phyloP scores from a whole-genome alignment of 768 basidiomycete genomes.

The Tulasnella sp. region DNA sequence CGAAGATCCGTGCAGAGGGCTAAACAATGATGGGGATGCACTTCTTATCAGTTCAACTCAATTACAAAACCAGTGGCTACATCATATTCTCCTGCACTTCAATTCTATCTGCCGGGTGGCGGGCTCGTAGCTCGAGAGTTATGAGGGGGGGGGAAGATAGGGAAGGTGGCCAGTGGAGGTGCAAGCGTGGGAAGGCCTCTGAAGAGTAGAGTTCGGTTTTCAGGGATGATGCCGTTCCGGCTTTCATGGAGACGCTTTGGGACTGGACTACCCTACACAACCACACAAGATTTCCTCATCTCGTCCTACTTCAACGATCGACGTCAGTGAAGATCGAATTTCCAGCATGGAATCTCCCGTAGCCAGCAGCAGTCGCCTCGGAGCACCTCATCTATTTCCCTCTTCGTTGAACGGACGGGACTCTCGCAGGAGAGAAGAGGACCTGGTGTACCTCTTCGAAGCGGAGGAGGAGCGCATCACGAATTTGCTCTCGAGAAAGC shows the following conservation, averaged over 20 bases:
- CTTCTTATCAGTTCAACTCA: too few relatives aligned
- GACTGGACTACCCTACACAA: conserved; percentile 3
- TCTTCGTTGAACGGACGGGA: conserved; percentile 45
- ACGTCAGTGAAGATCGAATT: neutral
- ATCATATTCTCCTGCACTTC: too few relatives aligned
- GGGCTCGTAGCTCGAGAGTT: too few relatives aligned
- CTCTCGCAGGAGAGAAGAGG: conserved; percentile 56
- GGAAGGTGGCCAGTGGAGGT: too few relatives aligned
- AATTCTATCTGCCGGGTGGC: too few relatives aligned
- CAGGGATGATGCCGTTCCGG: neutral
- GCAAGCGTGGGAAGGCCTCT: neutral
- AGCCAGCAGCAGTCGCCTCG: conserved; percentile 17
- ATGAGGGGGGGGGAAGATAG: too few relatives aligned
- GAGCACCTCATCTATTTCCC: conserved; percentile 53
- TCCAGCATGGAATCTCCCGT: conserved; percentile 47
- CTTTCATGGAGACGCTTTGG: conserved; percentile 10
- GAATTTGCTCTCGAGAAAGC: conserved; percentile 74
- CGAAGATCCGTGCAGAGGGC: too few relatives aligned
- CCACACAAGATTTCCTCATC: neutral
- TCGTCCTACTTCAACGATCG: neutral
- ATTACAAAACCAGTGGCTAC: too few relatives aligned
- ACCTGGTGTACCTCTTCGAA: conserved; percentile 82
- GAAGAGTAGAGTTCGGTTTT: neutral
- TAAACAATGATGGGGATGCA: too few relatives aligned
- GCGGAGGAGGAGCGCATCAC: conserved; percentile 88